These are phyloP conservation scores for Cryphonectria naterciae DNA, from an alignment of 2,329 filamentous ascomycete species.

Conservation along the genomic window DNA sequence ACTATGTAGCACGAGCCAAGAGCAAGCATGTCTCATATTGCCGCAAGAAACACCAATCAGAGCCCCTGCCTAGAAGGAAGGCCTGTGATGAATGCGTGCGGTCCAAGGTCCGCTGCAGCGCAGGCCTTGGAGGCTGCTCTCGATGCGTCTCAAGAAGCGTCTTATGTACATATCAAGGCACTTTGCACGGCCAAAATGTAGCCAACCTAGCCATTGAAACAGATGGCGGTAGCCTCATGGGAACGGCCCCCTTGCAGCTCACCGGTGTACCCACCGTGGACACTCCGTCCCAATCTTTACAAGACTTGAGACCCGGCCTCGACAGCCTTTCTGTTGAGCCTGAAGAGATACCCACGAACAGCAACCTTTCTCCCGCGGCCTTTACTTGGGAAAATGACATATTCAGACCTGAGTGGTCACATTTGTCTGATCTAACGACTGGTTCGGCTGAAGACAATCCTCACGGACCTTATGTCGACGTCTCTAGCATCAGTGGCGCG, in stretches of 20 bases:
- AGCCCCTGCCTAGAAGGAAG: conserved; percentile 19
- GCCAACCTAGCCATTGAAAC: conserved; percentile 6
- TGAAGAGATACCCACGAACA: conserved; percentile 8
- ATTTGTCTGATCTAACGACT: conserved; percentile 7
- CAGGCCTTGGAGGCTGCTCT: conserved; percentile 17
- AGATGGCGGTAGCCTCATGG: conserved; percentile 7
- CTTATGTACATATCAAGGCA: conserved; percentile 18
- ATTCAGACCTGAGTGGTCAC: conserved; percentile 13
- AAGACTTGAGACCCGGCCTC: conserved; percentile 3
- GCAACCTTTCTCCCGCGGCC: conserved; percentile 7
- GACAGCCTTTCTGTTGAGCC: conserved; percentile 6
- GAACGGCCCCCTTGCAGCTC: conserved; percentile 5
- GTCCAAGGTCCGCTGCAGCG: conserved; percentile 21
- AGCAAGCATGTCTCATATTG: conserved; percentile 26
- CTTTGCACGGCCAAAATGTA: conserved; percentile 1
- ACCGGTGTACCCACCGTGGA: background rate
- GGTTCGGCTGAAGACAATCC: conserved; percentile 7
- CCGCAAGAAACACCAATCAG: conserved; percentile 20
- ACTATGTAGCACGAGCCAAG: conserved; percentile 15
- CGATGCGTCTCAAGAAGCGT: conserved; percentile 18
- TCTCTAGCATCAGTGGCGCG: conserved; percentile 2
- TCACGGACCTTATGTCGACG: conserved; percentile 7
- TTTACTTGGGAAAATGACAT: conserved; percentile 12
- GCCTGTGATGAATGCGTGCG: conserved; percentile 26
- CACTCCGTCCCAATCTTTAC: conserved; percentile 7